These are phyloP conservation scores for Emericellopsis cladophorae DNA, from an alignment of 2,329 filamentous ascomycete genomes.

Conservation along the genomic window DNA sequence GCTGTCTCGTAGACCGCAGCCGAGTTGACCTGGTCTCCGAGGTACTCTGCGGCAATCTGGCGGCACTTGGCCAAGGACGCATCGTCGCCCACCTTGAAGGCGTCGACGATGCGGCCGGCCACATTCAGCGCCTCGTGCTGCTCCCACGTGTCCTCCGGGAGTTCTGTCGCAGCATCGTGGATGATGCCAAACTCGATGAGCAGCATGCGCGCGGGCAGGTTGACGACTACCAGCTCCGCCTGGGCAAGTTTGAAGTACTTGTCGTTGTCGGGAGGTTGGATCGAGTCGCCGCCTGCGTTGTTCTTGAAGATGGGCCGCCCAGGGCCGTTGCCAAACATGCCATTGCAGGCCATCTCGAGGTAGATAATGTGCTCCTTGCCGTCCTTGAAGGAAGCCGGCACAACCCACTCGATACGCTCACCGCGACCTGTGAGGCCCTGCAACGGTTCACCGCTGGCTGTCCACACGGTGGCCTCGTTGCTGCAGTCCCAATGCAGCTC, in stretches of 20 bases:
- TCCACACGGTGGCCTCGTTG: constrained; percentile 93
- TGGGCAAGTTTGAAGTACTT: constrained; percentile 63
- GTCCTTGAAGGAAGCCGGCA: constrained; percentile 70
- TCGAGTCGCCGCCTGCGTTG: constrained; percentile 56
- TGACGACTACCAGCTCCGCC: constrained; percentile 81
- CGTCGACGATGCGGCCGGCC: constrained; percentile 79
- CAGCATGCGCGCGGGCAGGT: constrained; percentile 70
- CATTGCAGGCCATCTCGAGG: constrained; percentile 97
- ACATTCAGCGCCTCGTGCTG: constrained; percentile 75
- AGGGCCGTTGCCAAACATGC: constrained; percentile 90
- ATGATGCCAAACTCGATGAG: constrained; percentile 96
- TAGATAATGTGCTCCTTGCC: constrained; percentile 83
- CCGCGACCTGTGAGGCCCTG: constrained; percentile 86
- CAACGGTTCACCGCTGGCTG: constrained; percentile 73
- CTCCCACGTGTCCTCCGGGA: constrained; percentile 78
- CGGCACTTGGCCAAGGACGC: constrained; percentile 69
- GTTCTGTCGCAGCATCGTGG: constrained; percentile 81
- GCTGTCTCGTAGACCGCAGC: constrained; percentile 65
- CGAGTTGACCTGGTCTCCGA: constrained; percentile 72
- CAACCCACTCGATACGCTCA: constrained; percentile 82
- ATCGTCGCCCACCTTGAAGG: constrained; percentile 70
- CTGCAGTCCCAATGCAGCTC: constrained; percentile 94
- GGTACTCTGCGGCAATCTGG: constrained; percentile 69
- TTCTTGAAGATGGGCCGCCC: background rate
- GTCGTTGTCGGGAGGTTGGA: constrained; percentile 80